phyloP scores from a whole-genome alignment of 257 asterid genomes.

The Jacaranda mimosifolia region DNA sequence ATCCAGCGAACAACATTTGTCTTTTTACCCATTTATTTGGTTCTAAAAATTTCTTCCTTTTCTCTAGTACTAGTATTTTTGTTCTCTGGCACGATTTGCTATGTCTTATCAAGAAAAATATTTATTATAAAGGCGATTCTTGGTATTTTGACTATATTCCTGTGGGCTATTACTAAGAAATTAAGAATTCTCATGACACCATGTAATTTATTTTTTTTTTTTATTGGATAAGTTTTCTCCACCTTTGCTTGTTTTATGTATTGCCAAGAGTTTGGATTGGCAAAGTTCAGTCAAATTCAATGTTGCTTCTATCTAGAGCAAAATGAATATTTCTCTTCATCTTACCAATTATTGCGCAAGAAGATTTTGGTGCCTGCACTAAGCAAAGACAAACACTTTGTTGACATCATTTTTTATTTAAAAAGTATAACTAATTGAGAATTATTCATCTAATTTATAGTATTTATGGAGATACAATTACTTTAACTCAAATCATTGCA shows the following conservation, averaged over 20 bases:
- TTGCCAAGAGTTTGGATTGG: neutral
- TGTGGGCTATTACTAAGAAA: neutral
- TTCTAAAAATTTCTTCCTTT: neutral
- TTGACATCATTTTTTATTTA: too few species aligned
- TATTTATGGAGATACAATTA: too few species aligned
- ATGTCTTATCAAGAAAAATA: neutral
- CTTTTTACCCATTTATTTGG: slow-evolving; percentile 28
- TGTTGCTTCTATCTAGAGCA: too few species aligned
- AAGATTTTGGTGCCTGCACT: too few species aligned
- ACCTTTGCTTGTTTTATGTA: neutral
- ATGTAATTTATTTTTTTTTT: neutral
- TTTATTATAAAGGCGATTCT: neutral
- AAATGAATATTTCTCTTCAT: too few species aligned
- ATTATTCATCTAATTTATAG: too few species aligned
- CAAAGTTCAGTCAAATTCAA: neutral
- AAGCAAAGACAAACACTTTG: neutral
- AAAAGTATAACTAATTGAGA: too few species aligned
- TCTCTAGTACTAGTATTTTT: slow-evolving; percentile 18
- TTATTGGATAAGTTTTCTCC: slow-evolving; percentile 19
- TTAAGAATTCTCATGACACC: neutral
- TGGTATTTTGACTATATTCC: slow-evolving; percentile 27
- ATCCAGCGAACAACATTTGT: slow-evolving; percentile 44
- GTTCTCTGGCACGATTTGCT: slow-evolving; percentile 27
- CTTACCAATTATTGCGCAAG: neutral
- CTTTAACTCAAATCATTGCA: too few species aligned